Conservation (phyloP, 306 rosid genomes). For the Delonix regia region DNA sequence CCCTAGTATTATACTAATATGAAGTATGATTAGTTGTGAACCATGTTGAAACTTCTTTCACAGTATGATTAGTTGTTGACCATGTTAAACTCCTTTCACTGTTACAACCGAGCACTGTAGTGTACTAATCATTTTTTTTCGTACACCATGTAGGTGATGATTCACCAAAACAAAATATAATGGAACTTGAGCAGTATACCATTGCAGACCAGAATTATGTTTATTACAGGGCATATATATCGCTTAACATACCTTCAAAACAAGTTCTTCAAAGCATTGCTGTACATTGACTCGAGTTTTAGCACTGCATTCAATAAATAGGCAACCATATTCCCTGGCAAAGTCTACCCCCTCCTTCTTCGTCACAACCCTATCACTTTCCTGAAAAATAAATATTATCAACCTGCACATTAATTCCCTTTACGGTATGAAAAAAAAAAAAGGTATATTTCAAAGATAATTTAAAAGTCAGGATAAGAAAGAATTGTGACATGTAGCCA, state of each 20-base stretch:
- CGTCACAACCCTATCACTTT: conserved; percentile 77
- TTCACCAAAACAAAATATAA: neutral
- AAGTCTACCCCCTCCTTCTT: conserved; percentile 91
- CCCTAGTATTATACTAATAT: neutral
- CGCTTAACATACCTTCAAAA: conserved; percentile 68
- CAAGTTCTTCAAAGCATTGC: conserved; percentile 98
- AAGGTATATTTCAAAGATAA: conserved; percentile 16
- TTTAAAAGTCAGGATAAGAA: conserved; percentile 26
- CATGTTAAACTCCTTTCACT: too few species aligned
- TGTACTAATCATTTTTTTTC: neutral
- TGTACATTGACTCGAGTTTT: conserved; percentile 94
- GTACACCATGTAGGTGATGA: neutral
- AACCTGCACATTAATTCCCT: conserved; percentile 31
- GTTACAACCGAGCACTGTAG: too few species aligned
- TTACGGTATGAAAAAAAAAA: neutral
- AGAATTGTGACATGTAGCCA: conserved; percentile 18
- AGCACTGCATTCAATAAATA: conserved; percentile 93
- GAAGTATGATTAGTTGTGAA: neutral
- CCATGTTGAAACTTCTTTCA: too few species aligned
- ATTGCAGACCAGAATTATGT: conserved; percentile 3
- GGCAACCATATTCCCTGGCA: conserved; percentile 94
- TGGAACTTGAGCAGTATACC: neutral
- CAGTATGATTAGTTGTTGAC: neutral
- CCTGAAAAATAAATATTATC: conserved; percentile 62
- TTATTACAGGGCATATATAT: conserved; percentile 20